Percentiles rank a stretch among this genome's conserved stretches.
Evolutionary conservation across 2,329 filamentous ascomycete genomes (phyloP).

Genomic region (Apiospora malaysiana): DNA sequence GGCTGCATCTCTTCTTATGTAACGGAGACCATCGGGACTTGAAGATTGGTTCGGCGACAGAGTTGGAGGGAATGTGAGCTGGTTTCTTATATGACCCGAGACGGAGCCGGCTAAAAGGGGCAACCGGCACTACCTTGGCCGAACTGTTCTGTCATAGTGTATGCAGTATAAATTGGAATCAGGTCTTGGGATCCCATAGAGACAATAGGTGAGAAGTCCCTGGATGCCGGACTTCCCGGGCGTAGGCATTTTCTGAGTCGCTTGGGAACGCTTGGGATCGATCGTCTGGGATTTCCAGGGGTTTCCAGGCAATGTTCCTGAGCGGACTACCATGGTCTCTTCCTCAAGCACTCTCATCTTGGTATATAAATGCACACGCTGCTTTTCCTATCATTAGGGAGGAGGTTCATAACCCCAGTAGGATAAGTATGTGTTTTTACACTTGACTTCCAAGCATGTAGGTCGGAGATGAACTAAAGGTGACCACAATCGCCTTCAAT

Average conservation of each 20-base stretch:
- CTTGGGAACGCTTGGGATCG: not conserved
- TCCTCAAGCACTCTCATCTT: not conserved
- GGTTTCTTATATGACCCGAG: constrained; percentile 22
- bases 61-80: constrained; percentile 26
- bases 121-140: not conserved
- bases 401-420: too few relatives aligned
- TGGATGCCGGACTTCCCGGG: not conserved
- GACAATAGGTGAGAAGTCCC: not conserved
- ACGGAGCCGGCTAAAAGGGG: constrained; percentile 10
- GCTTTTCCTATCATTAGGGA: not conserved
- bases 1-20: not conserved
- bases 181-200: not conserved
- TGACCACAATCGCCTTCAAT: too few relatives aligned
- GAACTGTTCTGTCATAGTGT: constrained; percentile 9
- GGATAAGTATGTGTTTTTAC: too few relatives aligned
- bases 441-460: too few relatives aligned
- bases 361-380: not conserved
- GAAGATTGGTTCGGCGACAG: not conserved
- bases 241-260: not conserved
- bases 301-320: not conserved
- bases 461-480: too few relatives aligned
- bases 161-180: not conserved
- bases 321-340: too few relatives aligned
- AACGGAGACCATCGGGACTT: not conserved
- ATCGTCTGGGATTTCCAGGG: not conserved